phyloP scores from a whole-genome alignment of 768 basidiomycete genomes.

The Erythrobasidium yunnanense region DNA sequence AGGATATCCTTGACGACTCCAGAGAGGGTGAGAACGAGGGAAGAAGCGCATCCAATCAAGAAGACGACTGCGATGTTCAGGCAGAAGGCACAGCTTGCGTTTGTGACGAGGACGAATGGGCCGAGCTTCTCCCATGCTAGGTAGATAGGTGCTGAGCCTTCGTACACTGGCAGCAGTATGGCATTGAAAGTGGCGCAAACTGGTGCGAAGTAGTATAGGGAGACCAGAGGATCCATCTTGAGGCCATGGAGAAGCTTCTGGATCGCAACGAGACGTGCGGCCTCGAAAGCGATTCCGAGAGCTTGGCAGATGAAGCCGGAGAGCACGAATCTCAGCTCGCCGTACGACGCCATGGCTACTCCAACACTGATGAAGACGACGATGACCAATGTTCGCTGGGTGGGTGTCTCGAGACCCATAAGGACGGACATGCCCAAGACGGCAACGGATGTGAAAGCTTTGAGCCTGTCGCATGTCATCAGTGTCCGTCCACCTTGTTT shows the following conservation, averaged over 20 bases:
- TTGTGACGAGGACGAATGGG: slow-evolving; percentile 61
- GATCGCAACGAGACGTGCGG: slow-evolving; percentile 88
- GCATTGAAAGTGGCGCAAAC: slow-evolving; percentile 87
- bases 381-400: slow-evolving; percentile 64
- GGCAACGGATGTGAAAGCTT: slow-evolving; percentile 67
- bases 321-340: slow-evolving; percentile 74
- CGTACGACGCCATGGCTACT: slow-evolving; percentile 77
- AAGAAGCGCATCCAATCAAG: slow-evolving; percentile 69
- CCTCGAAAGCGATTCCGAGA: slow-evolving; percentile 80
- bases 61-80: slow-evolving; percentile 37
- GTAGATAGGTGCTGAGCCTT: slow-evolving; percentile 76
- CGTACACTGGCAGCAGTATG: slow-evolving; percentile 75
- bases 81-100: slow-evolving; percentile 49
- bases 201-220: slow-evolving; percentile 90
- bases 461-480: slow-evolving; percentile 24
- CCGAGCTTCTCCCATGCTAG: slow-evolving; percentile 54
- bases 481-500: too few relatives aligned
- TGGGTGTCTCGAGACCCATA: slow-evolving; percentile 78
- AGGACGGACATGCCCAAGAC: slow-evolving; percentile 68
- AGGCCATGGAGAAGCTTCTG: slow-evolving; percentile 85
- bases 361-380: slow-evolving; percentile 83
- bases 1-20: slow-evolving; percentile 64
- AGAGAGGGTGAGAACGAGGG: background rate
- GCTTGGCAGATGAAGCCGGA: slow-evolving; percentile 80
- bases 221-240: slow-evolving; percentile 95